A percentile compares a stretch with the other conserved stretches of the same genome.
These are phyloP conservation scores for Gilbertella persicaria DNA, from an alignment of 371 early-diverging fungal genomes.

Conservation along the genomic window DNA sequence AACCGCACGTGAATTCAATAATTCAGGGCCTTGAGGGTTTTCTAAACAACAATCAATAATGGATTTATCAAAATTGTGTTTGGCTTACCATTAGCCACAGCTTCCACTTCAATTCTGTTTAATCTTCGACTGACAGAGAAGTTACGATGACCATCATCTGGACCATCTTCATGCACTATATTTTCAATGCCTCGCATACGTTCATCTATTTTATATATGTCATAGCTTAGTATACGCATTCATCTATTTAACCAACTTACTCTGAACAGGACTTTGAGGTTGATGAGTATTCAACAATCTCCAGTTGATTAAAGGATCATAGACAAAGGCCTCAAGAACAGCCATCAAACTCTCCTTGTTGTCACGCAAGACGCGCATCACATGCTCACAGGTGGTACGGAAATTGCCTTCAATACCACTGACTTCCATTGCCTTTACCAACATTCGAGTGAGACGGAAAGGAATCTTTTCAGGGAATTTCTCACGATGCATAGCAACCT, in stretches of 20 bases:
- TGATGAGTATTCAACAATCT: slow-evolving; percentile 52
- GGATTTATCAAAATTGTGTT: too few species aligned
- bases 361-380: slow-evolving; percentile 94
- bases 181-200: slow-evolving; percentile 45
- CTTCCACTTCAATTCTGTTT: slow-evolving; percentile 51
- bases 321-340: slow-evolving; percentile 97
- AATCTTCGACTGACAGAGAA: slow-evolving; percentile 51
- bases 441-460: slow-evolving; percentile 98
- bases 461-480: slow-evolving; percentile 98
- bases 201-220: slow-evolving; percentile 25
- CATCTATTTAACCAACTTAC: too few species aligned
- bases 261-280: slow-evolving; percentile 46
- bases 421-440: slow-evolving; percentile 97
- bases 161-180: slow-evolving; percentile 39
- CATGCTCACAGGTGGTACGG: slow-evolving; percentile 93
- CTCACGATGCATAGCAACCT: slow-evolving; percentile 95
- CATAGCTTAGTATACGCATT: too few species aligned
- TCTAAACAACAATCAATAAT: too few species aligned
- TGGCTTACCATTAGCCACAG: slow-evolving; percentile 48
- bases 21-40: slow-evolving; percentile 49
- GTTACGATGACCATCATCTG: slow-evolving; percentile 45
- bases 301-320: slow-evolving; percentile 98
- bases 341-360: slow-evolving; percentile 98
- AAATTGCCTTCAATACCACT: slow-evolving; percentile 96
- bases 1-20: slow-evolving; percentile 59